Evolutionary conservation across 345 rosid species (phyloP).

Genomic region (Brassica napus): DNA sequence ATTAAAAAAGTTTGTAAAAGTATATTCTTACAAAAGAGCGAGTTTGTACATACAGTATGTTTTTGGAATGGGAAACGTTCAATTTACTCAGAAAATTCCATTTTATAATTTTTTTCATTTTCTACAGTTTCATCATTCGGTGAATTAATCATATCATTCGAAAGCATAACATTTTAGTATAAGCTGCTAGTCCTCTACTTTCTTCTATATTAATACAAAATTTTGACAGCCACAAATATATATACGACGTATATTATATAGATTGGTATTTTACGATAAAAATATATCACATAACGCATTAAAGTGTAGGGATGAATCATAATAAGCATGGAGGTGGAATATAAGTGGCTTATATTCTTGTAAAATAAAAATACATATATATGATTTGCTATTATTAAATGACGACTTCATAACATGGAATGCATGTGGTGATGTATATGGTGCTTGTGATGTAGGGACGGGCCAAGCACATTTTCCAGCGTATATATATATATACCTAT

Average conservation of each 20-base stretch:
- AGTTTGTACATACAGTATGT: no score
- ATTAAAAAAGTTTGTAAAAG: no score
- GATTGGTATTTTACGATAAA: not conserved
- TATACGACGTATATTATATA: not conserved
- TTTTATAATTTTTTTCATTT: not conserved
- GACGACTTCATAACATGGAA: conserved; percentile 35
- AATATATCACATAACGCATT: conserved; percentile 23
- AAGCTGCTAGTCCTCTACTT: not conserved
- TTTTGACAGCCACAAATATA: conserved; percentile 14
- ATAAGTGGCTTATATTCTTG: conserved; percentile 10
- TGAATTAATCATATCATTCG: not conserved
- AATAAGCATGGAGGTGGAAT: conserved; percentile 31
- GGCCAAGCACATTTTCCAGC: conserved; percentile 35
- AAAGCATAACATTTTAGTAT: not conserved
- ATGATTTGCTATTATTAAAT: conserved; percentile 26
- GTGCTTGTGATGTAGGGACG: conserved; percentile 47
- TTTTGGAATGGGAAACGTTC: not conserved
- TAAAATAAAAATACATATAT: not conserved
- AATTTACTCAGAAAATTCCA: not conserved
- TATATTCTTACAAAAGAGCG: no score
- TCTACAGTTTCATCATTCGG: not conserved
- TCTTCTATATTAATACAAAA: not conserved
- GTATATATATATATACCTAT: not conserved
- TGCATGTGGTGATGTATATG: conserved; percentile 46
- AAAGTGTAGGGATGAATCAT: conserved; percentile 26